Evolutionary conservation across 495 filamentous ascomycete genomes (phyloP).

Genomic region (Hyaloscypha hepaticicola): DNA sequence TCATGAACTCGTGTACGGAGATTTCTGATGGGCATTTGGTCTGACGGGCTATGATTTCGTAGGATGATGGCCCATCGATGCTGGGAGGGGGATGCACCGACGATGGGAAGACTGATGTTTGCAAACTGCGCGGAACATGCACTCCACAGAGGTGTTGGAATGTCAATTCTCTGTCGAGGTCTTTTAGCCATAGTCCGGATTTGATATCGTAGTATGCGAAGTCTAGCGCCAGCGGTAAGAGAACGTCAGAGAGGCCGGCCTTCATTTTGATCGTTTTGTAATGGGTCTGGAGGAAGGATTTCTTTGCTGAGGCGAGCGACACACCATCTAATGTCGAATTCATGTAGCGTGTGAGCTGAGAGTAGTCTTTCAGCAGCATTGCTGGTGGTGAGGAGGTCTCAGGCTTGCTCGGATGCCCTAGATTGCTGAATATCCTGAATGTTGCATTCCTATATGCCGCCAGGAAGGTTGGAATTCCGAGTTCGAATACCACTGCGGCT

Average conservation of each 20-base stretch:
- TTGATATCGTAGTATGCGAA: constrained; percentile 35
- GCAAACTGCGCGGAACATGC: constrained; percentile 30
- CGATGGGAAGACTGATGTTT: constrained; percentile 22
- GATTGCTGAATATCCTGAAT: constrained; percentile 34
- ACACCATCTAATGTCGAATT: constrained; percentile 23
- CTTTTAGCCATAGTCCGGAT: constrained; percentile 29
- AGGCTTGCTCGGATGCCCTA: constrained; percentile 26
- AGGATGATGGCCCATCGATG: constrained; percentile 47
- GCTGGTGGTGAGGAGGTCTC: constrained; percentile 20
- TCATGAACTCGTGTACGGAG: constrained; percentile 49
- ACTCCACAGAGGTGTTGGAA: constrained; percentile 35
- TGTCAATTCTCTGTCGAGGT: constrained; percentile 25
- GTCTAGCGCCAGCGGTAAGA: constrained; percentile 32
- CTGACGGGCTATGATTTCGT: constrained; percentile 55
- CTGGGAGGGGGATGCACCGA: constrained; percentile 25
- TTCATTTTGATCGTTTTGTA: constrained; percentile 34
- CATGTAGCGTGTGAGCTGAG: constrained; percentile 26
- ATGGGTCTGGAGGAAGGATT: constrained; percentile 39
- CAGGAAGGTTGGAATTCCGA: constrained; percentile 27
- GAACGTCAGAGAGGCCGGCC: constrained; percentile 32
- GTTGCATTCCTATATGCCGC: constrained; percentile 29
- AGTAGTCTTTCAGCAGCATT: constrained; percentile 32
- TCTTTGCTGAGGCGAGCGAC: constrained; percentile 39
- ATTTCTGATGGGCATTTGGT: constrained; percentile 46
- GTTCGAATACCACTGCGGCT: constrained; percentile 28